These are phyloP conservation scores for Nicotiana benthamiana DNA, from an alignment of 257 asterid genomes.

Conservation along the genomic window DNA sequence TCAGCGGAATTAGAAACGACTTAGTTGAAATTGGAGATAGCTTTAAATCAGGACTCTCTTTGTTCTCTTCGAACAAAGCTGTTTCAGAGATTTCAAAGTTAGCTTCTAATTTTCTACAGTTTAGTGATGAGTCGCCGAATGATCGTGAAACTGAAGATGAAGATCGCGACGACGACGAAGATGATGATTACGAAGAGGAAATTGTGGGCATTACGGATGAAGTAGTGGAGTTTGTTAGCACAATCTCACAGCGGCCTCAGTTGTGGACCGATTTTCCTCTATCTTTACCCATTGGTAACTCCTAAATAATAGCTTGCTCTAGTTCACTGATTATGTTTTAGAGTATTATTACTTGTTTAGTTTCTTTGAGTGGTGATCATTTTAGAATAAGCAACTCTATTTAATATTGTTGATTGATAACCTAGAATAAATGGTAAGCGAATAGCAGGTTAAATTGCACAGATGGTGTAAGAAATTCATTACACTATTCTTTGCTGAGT, in stretches of 20 bases:
- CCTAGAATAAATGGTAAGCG: no score
- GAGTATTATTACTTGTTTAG: neutral
- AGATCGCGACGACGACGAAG: conserved; percentile 24
- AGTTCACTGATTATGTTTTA: neutral
- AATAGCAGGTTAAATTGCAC: no score
- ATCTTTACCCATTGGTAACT: conserved; percentile 44
- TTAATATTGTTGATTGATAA: neutral
- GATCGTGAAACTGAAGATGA: conserved; percentile 19
- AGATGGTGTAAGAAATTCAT: no score
- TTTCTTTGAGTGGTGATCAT: neutral
- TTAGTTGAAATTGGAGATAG: conserved; percentile 67
- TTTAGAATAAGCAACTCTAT: no score
- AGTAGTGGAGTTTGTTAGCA: conserved; percentile 46
- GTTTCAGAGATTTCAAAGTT: conserved; percentile 33
- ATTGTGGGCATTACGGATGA: conserved; percentile 45
- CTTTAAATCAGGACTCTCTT: conserved; percentile 48
- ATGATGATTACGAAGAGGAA: conserved; percentile 26
- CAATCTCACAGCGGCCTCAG: conserved; percentile 47
- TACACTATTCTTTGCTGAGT: neutral
- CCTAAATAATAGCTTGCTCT: neutral
- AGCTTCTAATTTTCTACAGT: conserved; percentile 44
- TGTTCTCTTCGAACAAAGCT: conserved; percentile 37
- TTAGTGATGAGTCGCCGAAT: conserved; percentile 15
- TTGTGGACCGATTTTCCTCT: conserved; percentile 78
- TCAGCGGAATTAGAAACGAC: conserved; percentile 59